These are phyloP conservation scores for Lipomyces yamadae DNA, from an alignment of 805 yeast genomes.

Conservation along the genomic window DNA sequence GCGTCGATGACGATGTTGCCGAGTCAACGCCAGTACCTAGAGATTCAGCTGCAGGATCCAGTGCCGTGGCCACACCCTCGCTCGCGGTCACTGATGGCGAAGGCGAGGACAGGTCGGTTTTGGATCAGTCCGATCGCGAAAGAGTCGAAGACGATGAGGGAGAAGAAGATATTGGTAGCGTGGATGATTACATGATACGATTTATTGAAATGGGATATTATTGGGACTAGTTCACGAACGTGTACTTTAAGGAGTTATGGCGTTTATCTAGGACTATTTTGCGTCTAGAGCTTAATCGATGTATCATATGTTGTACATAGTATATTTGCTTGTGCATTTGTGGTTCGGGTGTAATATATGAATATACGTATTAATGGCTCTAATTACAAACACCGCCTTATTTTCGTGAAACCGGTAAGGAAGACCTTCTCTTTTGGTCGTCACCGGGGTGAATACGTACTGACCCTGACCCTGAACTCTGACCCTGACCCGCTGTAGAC, in stretches of 20 bases:
- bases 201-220: slow-evolving; percentile 61
- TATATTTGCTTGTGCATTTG: background rate
- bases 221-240: slow-evolving; percentile 26
- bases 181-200: slow-evolving; percentile 95
- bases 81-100: slow-evolving; percentile 38
- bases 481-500: too few species aligned
- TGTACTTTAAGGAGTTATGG: slow-evolving; percentile 2
- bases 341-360: background rate
- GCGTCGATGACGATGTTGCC: slow-evolving; percentile 10
- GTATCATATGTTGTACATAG: background rate
- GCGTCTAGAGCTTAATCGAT: background rate
- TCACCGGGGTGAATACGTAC: too few species aligned
- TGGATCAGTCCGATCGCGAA: slow-evolving; percentile 29
- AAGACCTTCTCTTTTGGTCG: too few species aligned
- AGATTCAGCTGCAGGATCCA: slow-evolving; percentile 1
- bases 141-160: slow-evolving; percentile 55
- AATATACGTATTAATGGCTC: background rate
- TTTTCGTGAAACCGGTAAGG: too few species aligned
- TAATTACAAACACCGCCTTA: too few species aligned
- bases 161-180: slow-evolving; percentile 67
- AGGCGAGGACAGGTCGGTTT: slow-evolving; percentile 50
- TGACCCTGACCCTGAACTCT: too few species aligned
- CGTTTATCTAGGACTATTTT: background rate
- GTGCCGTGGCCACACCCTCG: slow-evolving; percentile 11
- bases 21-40: slow-evolving; percentile 31